These are phyloP conservation scores for Punica granatum DNA, from an alignment of 345 rosid species.

Conservation along the genomic window DNA sequence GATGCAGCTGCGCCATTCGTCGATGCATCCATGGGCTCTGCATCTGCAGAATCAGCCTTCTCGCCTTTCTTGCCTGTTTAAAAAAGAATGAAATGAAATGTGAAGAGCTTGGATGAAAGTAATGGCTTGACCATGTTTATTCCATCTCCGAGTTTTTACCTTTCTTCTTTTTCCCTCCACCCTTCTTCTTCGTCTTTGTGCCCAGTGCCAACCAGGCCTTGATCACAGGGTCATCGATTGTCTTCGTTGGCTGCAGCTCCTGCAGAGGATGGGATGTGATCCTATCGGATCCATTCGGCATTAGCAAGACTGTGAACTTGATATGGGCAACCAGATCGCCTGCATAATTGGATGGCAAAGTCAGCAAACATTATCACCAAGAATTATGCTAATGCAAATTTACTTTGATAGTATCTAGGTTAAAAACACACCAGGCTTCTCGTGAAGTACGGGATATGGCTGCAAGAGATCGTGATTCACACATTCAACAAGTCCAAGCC, in stretches of 20 bases:
- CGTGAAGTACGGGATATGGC: conserved; percentile 94
- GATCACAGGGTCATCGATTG: conserved; percentile 84
- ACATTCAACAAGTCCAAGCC: conserved; percentile 91
- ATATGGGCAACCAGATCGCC: conserved; percentile 89
- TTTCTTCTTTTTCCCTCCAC: conserved; percentile 99
- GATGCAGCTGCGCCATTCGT: conserved; percentile 33
- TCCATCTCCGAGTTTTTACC: conserved; percentile 51
- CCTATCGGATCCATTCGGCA: conserved; percentile 97
- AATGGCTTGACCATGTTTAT: neutral
- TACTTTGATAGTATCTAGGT: neutral
- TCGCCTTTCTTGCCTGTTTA: conserved; percentile 21
- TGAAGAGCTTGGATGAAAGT: neutral
- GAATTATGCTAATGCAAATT: neutral
- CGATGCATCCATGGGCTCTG: conserved; percentile 56
- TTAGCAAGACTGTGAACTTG: conserved; percentile 82
- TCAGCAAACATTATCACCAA: neutral
- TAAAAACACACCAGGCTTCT: conserved; percentile 68
- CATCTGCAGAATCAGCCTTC: conserved; percentile 44
- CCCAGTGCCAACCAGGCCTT: conserved; percentile 95
- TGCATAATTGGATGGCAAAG: conserved; percentile 18
- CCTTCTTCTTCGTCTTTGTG: conserved; percentile 83
- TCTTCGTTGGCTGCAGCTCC: conserved; percentile 67
- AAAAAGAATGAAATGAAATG: neutral
- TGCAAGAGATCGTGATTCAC: conserved; percentile 93
- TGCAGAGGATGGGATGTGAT: conserved; percentile 73